Conservation (phyloP, 768 basidiomycete species). For the Rubroboletus satanas region DNA sequence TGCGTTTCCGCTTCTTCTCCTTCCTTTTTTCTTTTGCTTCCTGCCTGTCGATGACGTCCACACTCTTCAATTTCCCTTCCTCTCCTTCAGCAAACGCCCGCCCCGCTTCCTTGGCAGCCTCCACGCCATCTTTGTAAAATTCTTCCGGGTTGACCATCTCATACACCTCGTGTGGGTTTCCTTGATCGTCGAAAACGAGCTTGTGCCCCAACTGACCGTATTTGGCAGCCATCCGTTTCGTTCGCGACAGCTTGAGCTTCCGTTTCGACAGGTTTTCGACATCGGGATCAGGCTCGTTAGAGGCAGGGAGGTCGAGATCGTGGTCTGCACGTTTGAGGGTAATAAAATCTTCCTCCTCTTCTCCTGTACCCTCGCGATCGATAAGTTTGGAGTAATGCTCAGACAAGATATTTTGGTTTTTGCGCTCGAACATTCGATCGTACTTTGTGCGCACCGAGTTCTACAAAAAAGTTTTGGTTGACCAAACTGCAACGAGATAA, state of each 20-base stretch:
- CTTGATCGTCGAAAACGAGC: conserved; percentile 88
- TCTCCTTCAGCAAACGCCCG: conserved; percentile 70
- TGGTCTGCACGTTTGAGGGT: conserved; percentile 92
- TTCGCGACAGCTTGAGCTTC: conserved; percentile 68
- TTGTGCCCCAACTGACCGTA: conserved; percentile 60
- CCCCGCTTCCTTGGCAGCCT: conserved; percentile 64
- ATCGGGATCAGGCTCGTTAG: conserved; percentile 33
- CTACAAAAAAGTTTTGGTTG: conserved; percentile 18
- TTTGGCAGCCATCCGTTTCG: conserved; percentile 69
- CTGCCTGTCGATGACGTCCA: conserved; percentile 73
- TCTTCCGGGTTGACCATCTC: conserved; percentile 77
- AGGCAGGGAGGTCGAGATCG: conserved; percentile 57
- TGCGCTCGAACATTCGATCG: conserved; percentile 96
- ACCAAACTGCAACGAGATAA: background rate
- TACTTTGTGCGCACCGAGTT: conserved; percentile 80
- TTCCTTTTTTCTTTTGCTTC: conserved; percentile 83
- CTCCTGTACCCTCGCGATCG: conserved; percentile 52
- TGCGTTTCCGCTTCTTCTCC: conserved; percentile 91
- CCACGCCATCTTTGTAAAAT: conserved; percentile 62
- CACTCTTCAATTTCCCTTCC: conserved; percentile 62
- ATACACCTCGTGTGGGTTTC: conserved; percentile 75
- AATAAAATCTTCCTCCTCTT: conserved; percentile 78
- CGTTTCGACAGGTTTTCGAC: conserved; percentile 74
- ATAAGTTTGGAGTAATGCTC: conserved; percentile 88
- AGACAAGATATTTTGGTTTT: conserved; percentile 89